These are phyloP conservation scores for Podila horticola DNA, from an alignment of 192 early-diverging fungal genomes.

Conservation along the genomic window DNA sequence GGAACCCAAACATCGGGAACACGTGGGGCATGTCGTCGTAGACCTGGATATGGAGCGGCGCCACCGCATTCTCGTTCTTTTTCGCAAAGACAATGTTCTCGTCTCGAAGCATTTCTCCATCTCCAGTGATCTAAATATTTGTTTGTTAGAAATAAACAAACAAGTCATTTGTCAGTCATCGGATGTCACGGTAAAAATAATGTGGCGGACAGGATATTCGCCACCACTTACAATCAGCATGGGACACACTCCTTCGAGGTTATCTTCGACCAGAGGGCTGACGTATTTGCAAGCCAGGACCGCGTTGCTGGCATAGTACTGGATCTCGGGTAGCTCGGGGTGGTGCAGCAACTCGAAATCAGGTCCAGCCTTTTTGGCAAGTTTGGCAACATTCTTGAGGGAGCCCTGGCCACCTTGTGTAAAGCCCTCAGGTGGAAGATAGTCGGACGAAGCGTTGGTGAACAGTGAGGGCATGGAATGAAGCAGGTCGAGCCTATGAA, in stretches of 20 bases:
- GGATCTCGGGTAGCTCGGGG: conserved; percentile 44
- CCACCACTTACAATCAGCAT: conserved; percentile 52
- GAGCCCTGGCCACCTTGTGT: conserved; percentile 43
- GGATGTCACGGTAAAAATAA: no score
- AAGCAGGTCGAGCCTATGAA: conserved; percentile 55
- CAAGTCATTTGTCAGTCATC: not conserved
- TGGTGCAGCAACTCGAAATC: conserved; percentile 29
- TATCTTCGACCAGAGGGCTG: conserved; percentile 54
- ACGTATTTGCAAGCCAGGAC: conserved; percentile 55
- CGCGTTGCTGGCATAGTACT: conserved; percentile 59
- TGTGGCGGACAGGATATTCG: no score
- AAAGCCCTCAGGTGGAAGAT: conserved; percentile 60
- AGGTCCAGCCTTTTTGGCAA: conserved; percentile 3
- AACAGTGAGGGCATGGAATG: conserved; percentile 62
- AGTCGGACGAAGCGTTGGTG: conserved; percentile 50
- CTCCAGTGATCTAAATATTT: conserved; percentile 54
- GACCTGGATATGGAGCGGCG: conserved; percentile 47
- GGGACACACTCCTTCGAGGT: conserved; percentile 49
- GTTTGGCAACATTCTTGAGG: conserved; percentile 39
- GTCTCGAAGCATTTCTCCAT: conserved; percentile 58
- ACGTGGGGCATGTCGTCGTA: conserved; percentile 66
- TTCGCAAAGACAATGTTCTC: conserved; percentile 58
- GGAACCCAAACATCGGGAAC: conserved; percentile 51
- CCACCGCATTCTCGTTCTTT: conserved; percentile 31
- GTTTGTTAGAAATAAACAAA: not conserved